These are phyloP conservation scores for Ceratocystis lukuohia DNA, from an alignment of 2,329 filamentous ascomycete species.

Conservation along the genomic window DNA sequence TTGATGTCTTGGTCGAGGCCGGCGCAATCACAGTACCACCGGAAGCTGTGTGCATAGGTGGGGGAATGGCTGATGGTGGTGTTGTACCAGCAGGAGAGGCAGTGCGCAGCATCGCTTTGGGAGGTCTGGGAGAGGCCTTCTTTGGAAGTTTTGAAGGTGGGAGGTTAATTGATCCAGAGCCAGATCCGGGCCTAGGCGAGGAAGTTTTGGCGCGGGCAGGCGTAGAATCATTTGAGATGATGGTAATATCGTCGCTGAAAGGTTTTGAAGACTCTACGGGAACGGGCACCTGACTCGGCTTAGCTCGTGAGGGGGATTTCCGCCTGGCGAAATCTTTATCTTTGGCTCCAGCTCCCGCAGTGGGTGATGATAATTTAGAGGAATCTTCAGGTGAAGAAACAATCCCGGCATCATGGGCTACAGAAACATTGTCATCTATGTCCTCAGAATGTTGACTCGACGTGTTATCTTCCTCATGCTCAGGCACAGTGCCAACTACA, in stretches of 20 bases:
- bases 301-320: not conserved
- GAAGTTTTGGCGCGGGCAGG: conserved; percentile 8
- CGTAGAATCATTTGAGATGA: not conserved
- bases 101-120: conserved; percentile 5
- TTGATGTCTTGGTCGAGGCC: not conserved
- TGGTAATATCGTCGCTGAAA: not conserved
- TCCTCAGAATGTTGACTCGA: not conserved
- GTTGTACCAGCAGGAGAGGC: conserved; percentile 5
- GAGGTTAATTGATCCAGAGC: conserved; percentile 2
- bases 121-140: conserved; percentile 16
- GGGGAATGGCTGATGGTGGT: not conserved
- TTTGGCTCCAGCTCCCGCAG: not conserved
- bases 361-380: not conserved
- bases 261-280: conserved; percentile 9
- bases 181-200: conserved; percentile 14
- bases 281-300: conserved; percentile 4
- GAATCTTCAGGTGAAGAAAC: conserved; percentile 29
- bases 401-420: conserved; percentile 6
- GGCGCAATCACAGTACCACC: conserved; percentile 8
- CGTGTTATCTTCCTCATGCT: conserved; percentile 54
- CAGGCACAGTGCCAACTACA: conserved; percentile 63
- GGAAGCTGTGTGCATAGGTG: conserved; percentile 14
- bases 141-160: conserved; percentile 17
- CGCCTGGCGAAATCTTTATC: not conserved
- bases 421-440: conserved; percentile 23